These are phyloP conservation scores for Didymella keratinophila DNA, from an alignment of 2,329 filamentous ascomycete genomes.

Conservation along the genomic window DNA sequence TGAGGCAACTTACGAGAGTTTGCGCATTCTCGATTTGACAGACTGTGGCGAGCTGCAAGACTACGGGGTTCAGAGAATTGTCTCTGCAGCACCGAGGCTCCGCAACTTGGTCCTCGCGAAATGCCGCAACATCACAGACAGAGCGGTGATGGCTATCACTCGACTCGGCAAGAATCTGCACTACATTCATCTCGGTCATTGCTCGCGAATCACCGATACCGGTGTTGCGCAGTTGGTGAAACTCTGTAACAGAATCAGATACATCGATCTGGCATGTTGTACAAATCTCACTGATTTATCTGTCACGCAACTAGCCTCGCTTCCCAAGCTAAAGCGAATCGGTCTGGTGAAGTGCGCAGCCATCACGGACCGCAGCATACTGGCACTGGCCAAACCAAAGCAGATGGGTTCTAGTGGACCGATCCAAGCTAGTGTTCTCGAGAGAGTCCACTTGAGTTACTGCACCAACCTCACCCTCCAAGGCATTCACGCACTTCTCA, in stretches of 20 bases:
- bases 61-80: slow-evolving; percentile 85
- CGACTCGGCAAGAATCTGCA: slow-evolving; percentile 94
- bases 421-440: slow-evolving; percentile 72
- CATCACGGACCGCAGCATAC: slow-evolving; percentile 90
- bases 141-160: slow-evolving; percentile 84
- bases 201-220: slow-evolving; percentile 86
- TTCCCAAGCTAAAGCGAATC: slow-evolving; percentile 94
- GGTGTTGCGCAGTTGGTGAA: slow-evolving; percentile 86
- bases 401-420: slow-evolving; percentile 61
- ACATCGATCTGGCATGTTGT: slow-evolving; percentile 98
- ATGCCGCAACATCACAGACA: slow-evolving; percentile 90
- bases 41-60: slow-evolving; percentile 87
- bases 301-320: slow-evolving; percentile 79
- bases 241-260: slow-evolving; percentile 89
- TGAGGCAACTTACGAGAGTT: slow-evolving; percentile 77
- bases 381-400: slow-evolving; percentile 78
- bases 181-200: slow-evolving; percentile 95
- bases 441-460: slow-evolving; percentile 95
- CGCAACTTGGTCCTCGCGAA: slow-evolving; percentile 95
- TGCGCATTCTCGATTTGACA: slow-evolving; percentile 92
- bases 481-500: slow-evolving; percentile 90
- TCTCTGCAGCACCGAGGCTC: slow-evolving; percentile 83
- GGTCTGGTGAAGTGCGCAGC: slow-evolving; percentile 91
- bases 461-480: slow-evolving; percentile 80
- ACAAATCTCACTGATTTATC: slow-evolving; percentile 85